Conservation (phyloP, 2,329 filamentous ascomycete species). For the Diaporthe longicolla region DNA sequence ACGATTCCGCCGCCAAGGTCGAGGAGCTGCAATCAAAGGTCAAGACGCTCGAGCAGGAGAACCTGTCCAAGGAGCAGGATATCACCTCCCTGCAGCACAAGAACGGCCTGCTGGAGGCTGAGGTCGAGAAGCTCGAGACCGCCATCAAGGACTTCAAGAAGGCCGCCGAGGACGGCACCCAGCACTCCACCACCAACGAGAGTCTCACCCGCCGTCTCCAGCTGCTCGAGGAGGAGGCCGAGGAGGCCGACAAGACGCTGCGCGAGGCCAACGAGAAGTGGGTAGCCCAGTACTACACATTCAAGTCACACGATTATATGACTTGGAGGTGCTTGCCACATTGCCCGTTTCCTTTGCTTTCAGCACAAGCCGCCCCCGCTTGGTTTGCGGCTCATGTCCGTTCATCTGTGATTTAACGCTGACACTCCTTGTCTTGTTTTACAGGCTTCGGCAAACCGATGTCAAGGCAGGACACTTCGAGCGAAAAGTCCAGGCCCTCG, state of each 20-base stretch:
- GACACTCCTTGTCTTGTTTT: constrained; percentile 40
- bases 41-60: constrained; percentile 95
- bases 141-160: constrained; percentile 90
- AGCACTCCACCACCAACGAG: constrained; percentile 92
- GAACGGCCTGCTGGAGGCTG: constrained; percentile 89
- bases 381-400: constrained; percentile 6
- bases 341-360: constrained; percentile 38
- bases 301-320: constrained; percentile 43
- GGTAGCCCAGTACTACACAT: constrained; percentile 55
- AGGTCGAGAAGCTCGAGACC: constrained; percentile 93
- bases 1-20: constrained; percentile 83
- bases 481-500: constrained; percentile 98
- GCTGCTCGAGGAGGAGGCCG: constrained; percentile 97
- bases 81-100: constrained; percentile 97
- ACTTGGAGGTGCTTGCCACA: constrained; percentile 44
- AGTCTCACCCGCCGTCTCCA: constrained; percentile 91
- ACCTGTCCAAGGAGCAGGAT: constrained; percentile 96
- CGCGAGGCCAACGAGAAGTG: constrained; percentile 99
- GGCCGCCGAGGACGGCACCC: constrained; percentile 83
- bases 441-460: constrained; percentile 96
- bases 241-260: constrained; percentile 95
- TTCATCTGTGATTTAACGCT: constrained; percentile 32
- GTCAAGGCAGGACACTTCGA: constrained; percentile 99
- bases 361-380: neutral
- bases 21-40: constrained; percentile 91